A percentile compares a stretch with the other conserved stretches of the same genome.
These are phyloP conservation scores for Paramecium octaurelia DNA, from an alignment of 73 alveolate species.

Conservation along the genomic window DNA sequence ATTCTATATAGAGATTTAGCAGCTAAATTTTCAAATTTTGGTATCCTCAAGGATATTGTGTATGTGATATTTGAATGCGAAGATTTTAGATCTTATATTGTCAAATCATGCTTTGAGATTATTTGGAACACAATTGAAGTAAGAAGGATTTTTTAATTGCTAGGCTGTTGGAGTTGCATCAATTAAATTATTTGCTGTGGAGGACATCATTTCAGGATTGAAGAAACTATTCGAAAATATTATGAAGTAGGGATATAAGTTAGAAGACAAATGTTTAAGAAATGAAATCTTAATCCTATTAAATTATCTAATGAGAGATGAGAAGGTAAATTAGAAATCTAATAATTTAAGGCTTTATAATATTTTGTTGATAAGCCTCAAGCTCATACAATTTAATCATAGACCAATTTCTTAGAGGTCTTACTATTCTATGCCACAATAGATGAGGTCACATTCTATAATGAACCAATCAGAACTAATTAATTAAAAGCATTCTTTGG, in stretches of 20 bases:
- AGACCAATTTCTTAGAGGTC: conserved; percentile 86
- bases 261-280: conserved; percentile 94
- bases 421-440: conserved; percentile 86
- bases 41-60: conserved; percentile 90
- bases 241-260: conserved; percentile 89
- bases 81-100: conserved; percentile 94
- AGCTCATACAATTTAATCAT: conserved; percentile 58
- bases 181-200: conserved; percentile 86
- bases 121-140: conserved; percentile 95
- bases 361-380: conserved; percentile 84
- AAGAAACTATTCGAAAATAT: conserved; percentile 89
- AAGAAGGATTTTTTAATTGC: not conserved
- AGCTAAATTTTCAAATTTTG: conserved; percentile 88
- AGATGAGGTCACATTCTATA: conserved; percentile 84
- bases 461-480: conserved; percentile 63
- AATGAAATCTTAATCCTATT: conserved; percentile 90
- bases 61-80: conserved; percentile 81
- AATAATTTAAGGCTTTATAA: conserved; percentile 64
- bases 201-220: conserved; percentile 85
- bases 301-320: conserved; percentile 86
- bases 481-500: conserved; percentile 84
- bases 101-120: conserved; percentile 89
- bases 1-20: conserved; percentile 72
- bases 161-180: conserved; percentile 90
- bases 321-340: conserved; percentile 52